phyloP scores from a whole-genome alignment of 225 moss, liverwort and hornwort species.

The Bryoerythrophyllum caledonicum region DNA sequence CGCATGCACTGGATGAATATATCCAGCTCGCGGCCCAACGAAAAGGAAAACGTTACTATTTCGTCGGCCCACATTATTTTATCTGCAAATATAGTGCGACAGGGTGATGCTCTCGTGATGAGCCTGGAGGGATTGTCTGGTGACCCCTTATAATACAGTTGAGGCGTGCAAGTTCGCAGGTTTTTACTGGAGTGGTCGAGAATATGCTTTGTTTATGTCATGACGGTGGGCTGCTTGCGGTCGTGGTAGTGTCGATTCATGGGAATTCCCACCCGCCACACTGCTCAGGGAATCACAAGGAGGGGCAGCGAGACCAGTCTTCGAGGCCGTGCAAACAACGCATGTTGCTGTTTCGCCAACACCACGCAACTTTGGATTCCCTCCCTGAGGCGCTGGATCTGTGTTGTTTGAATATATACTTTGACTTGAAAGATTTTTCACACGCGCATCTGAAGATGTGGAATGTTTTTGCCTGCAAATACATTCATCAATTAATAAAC shows the following conservation, averaged over 20 bases:
- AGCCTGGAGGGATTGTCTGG: neutral
- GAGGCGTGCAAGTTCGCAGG: neutral
- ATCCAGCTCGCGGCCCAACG: neutral
- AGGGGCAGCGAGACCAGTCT: neutral
- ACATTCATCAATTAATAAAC: too few relatives aligned
- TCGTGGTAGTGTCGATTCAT: neutral
- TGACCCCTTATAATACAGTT: slow-evolving; percentile 18
- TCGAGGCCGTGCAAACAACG: neutral
- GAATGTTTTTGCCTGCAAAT: neutral
- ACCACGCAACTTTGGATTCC: slow-evolving; percentile 12
- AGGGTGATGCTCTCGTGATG: slow-evolving; percentile 5
- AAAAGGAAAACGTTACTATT: neutral
- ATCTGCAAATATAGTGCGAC: slow-evolving; percentile 25
- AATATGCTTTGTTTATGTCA: neutral
- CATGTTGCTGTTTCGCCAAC: slow-evolving; percentile 1
- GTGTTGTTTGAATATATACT: neutral
- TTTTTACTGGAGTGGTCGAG: neutral
- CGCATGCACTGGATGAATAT: slow-evolving; percentile 24
- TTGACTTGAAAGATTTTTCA: neutral
- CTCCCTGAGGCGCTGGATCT: neutral
- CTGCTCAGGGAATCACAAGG: slow-evolving; percentile 6
- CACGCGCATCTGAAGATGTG: neutral
- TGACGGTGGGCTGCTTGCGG: neutral
- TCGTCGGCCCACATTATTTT: neutral
- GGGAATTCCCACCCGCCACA: slow-evolving; percentile 9